A percentile compares a stretch with the other conserved stretches of the same genome.
Conservation (phyloP, 1,139 yeast genomes). For the Hansenula lynferdii region DNA sequence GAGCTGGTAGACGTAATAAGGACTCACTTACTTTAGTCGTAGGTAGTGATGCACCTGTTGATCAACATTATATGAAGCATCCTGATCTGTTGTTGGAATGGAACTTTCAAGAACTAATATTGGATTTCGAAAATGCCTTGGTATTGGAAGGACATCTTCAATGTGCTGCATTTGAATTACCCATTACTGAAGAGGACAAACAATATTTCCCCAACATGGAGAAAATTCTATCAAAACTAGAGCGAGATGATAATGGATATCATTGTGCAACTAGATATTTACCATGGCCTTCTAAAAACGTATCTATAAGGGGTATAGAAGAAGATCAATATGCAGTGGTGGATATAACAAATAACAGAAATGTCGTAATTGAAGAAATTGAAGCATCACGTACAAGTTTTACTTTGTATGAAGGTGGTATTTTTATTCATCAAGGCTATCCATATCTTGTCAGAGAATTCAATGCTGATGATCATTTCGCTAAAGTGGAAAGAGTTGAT, state of each 20-base stretch:
- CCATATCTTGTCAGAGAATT: conserved; percentile 85
- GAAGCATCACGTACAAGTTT: conserved; percentile 87
- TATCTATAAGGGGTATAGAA: conserved; percentile 77
- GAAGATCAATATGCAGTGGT: conserved; percentile 82
- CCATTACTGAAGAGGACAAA: conserved; percentile 51
- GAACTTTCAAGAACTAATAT: conserved; percentile 46
- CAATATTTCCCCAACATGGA: conserved; percentile 45
- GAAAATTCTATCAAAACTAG: conserved; percentile 32
- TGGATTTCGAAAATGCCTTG: conserved; percentile 48
- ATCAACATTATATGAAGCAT: conserved; percentile 74
- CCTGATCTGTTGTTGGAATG: conserved; percentile 56
- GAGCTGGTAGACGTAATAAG: conserved; percentile 83
- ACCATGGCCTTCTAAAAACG: conserved; percentile 77
- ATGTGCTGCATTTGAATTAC: conserved; percentile 89
- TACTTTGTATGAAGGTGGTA: conserved; percentile 93
- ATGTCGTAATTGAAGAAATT: conserved; percentile 80
- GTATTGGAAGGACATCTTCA: conserved; percentile 81
- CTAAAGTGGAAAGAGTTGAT: conserved; percentile 79
- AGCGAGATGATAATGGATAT: conserved; percentile 44
- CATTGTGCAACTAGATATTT: conserved; percentile 60
- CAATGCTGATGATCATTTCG: conserved; percentile 67
- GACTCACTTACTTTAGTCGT: conserved; percentile 79
- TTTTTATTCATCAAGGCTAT: conserved; percentile 88
- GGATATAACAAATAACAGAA: conserved; percentile 72
- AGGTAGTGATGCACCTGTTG: conserved; percentile 81